Evolutionary conservation across 768 basidiomycete genomes (phyloP), one percentile per base, ranked within the genome.

Genomic region (Leccinellum rugosiceps): DNA sequence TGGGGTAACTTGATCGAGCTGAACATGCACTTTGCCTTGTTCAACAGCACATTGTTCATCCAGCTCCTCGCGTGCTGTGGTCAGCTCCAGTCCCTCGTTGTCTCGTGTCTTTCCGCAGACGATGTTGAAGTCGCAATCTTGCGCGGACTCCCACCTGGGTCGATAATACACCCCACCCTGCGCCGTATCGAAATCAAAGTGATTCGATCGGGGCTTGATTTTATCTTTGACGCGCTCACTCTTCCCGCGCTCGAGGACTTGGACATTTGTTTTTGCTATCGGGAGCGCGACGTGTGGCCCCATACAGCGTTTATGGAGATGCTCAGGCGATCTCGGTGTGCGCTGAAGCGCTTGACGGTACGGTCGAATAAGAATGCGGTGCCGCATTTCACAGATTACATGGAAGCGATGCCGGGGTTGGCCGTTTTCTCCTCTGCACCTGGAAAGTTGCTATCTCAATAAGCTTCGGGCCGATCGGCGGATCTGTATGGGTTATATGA

Each of bases 161-260:
- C 57, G 2, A 50, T 73, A 49, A 54, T 38, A 0, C 65, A 72
- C 30, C 51, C 50, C 11, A 50, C 25, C 0, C 31, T 72, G 13
- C 65, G 52, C 28, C 66, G 65, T 46, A 52, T 72, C 44, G 71
- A 72, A n/a, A 60, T 73, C 49, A 72, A 70, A 19, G 63, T 72
- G 34, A 61, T 68, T 25, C 63, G 64, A 13, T 65, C 63, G 4
- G 67, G 68, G 26, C 61, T 72, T 6, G 65, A 58, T 30, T 21
- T 15, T 1, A 41, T 72, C 10, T 65, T 72, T 2, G 32, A 26
- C 34, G 57, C 57, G 1, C 59, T 72, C 30, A 59, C 61, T 0
- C 49, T 72, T 28, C 70, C 71, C 13, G 63, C 61, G 11, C 64
- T 72, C 25, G 68, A 72, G 19, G 72, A 73, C 26, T 60, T 72